phyloP scores from a whole-genome alignment of 2,329 filamentous ascomycete genomes.

The Exophiala phaeomuriformis region DNA sequence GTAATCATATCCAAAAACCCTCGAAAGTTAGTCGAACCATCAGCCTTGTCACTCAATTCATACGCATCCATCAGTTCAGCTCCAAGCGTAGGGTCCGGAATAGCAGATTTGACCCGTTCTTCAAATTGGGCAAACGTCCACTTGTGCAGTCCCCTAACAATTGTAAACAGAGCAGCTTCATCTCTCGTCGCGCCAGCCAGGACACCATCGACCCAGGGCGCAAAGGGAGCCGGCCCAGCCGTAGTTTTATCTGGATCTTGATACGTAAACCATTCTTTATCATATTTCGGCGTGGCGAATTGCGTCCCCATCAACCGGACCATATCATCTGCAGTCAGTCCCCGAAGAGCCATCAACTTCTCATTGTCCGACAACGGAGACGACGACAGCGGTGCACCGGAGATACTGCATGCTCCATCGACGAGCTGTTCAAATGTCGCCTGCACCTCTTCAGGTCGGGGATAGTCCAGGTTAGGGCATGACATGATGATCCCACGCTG shows the following conservation, averaged over 20 bases:
- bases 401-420: constrained; percentile 31
- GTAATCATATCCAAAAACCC: constrained; percentile 25
- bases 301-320: neutral
- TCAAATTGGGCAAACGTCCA: too few species aligned
- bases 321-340: neutral
- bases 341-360: constrained; percentile 33
- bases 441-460: constrained; percentile 23
- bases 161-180: constrained; percentile 3
- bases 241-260: neutral
- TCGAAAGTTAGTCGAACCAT: constrained; percentile 26
- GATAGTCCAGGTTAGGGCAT: constrained; percentile 21
- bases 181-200: constrained; percentile 2
- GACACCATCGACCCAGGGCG: neutral
- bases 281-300: neutral
- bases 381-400: neutral
- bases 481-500: constrained; percentile 5
- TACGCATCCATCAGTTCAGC: neutral
- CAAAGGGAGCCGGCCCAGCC: neutral
- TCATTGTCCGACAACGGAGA: constrained; percentile 32
- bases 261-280: neutral
- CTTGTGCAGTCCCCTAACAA: constrained; percentile 33
- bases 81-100: neutral
- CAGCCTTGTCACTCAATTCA: constrained; percentile 26
- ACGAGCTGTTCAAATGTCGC: constrained; percentile 31
- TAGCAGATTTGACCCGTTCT: neutral